Conservation (phyloP, 1,284 basidiomycete genomes). For the Fomitopsis palustris region DNA sequence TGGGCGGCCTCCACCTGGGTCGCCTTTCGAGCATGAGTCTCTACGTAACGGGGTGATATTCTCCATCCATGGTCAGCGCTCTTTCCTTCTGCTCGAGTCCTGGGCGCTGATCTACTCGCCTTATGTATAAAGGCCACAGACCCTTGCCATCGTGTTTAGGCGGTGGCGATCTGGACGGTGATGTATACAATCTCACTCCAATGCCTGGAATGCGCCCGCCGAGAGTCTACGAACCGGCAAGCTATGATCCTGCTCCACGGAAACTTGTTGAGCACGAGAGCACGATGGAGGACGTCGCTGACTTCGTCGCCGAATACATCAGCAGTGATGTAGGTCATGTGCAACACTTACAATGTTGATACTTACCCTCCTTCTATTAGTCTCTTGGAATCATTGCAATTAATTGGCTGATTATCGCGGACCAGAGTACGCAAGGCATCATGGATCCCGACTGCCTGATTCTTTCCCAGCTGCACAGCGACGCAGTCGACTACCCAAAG, state of each 20-base stretch:
- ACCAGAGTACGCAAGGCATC: conserved; percentile 53
- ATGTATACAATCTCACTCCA: conserved; percentile 51
- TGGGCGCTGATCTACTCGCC: neutral
- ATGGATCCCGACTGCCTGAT: conserved; percentile 56
- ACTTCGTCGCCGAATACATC: conserved; percentile 73
- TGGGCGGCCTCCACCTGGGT: conserved; percentile 48
- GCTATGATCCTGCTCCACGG: conserved; percentile 47
- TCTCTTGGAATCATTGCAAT: conserved; percentile 59
- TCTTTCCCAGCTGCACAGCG: conserved; percentile 64
- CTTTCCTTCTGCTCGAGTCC: neutral
- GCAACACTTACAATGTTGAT: conserved; percentile 3
- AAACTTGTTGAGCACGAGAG: conserved; percentile 49
- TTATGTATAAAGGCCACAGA: conserved; percentile 39
- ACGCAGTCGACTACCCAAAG: conserved; percentile 67
- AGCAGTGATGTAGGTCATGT: conserved; percentile 50
- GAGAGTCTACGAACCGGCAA: conserved; percentile 37
- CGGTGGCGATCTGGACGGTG: conserved; percentile 65
- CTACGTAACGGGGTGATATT: conserved; percentile 58
- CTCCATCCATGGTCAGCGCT: conserved; percentile 42
- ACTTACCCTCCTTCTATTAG: conserved; percentile 24
- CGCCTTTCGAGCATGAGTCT: conserved; percentile 49
- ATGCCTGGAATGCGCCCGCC: conserved; percentile 15
- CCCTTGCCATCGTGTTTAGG: conserved; percentile 60
- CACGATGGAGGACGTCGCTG: conserved; percentile 66
- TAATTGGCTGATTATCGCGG: conserved; percentile 65